These are phyloP conservation scores for Ailanthus altissimus DNA, from an alignment of 345 rosid species.

Conservation along the genomic window DNA sequence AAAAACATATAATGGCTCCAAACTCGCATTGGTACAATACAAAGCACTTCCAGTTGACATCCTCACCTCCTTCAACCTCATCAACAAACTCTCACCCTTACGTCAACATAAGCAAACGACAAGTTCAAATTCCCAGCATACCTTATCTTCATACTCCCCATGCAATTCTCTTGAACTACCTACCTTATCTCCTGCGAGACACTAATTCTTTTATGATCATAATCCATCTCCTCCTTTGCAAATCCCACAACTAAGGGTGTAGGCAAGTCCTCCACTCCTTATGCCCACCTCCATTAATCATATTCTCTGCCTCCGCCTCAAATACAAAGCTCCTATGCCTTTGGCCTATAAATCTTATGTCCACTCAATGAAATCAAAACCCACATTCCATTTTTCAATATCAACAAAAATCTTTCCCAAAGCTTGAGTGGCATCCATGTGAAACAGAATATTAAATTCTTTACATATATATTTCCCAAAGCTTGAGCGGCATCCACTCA, in stretches of 20 bases:
- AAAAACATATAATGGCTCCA: conserved; percentile 95
- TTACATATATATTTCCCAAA: conserved; percentile 89
- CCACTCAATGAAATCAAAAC: conserved; percentile 94
- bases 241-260: conserved; percentile 85
- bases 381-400: conserved; percentile 87
- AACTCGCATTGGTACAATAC: conserved; percentile 95
- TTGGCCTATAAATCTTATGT: conserved; percentile 93
- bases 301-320: conserved; percentile 76
- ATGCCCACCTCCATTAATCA: conserved; percentile 98
- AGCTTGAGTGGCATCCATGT: conserved; percentile 94
- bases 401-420: conserved; percentile 88
- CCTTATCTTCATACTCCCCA: conserved; percentile 79
- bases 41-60: conserved; percentile 99
- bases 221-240: conserved; percentile 85
- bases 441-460: conserved; percentile 77
- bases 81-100: conserved; percentile 95
- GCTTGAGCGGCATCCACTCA: conserved; percentile 94
- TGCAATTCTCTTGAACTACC: conserved; percentile 71
- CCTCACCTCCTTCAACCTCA: conserved; percentile 97
- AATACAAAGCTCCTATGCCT: conserved; percentile 90
- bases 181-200: conserved; percentile 66
- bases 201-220: conserved; percentile 68
- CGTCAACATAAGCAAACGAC: conserved; percentile 93
- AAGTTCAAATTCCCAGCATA: conserved; percentile 82
- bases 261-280: conserved; percentile 85